These are phyloP conservation scores for Raddia distichophylla DNA, from an alignment of 176 grass and related monocot species.

Conservation along the genomic window DNA sequence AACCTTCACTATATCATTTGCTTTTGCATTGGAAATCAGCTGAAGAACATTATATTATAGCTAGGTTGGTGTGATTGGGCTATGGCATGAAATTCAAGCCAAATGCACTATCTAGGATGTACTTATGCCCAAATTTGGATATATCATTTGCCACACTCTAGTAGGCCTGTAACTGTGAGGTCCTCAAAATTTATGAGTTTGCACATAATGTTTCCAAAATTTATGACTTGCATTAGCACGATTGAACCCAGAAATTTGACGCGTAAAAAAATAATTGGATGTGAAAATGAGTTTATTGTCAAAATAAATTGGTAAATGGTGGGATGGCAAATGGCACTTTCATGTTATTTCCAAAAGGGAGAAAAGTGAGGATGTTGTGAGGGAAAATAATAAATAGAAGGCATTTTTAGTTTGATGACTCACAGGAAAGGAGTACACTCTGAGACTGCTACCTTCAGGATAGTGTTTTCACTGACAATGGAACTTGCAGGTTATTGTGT, in stretches of 20 bases:
- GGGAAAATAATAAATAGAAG: background rate
- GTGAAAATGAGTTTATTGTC: background rate
- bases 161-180: background rate
- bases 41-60: background rate
- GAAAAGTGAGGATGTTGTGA: background rate
- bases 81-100: background rate
- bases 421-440: background rate
- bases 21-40: background rate
- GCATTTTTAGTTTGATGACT: background rate
- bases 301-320: background rate
- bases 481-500: slow-evolving; percentile 67
- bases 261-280: background rate
- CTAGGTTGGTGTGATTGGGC: background rate
- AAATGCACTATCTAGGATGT: background rate
- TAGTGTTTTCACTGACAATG: slow-evolving; percentile 22
- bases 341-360: background rate
- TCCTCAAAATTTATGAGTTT: background rate
- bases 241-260: background rate
- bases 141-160: background rate
- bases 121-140: background rate
- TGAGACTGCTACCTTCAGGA: background rate
- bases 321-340: background rate
- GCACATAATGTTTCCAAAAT: background rate
- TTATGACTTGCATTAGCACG: background rate
- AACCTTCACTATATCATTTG: background rate